Percentiles rank a stretch among this genome's conserved stretches.
phyloP scores from a whole-genome alignment of 2,329 filamentous ascomycete genomes.

The Pezicula neosporulosa region DNA sequence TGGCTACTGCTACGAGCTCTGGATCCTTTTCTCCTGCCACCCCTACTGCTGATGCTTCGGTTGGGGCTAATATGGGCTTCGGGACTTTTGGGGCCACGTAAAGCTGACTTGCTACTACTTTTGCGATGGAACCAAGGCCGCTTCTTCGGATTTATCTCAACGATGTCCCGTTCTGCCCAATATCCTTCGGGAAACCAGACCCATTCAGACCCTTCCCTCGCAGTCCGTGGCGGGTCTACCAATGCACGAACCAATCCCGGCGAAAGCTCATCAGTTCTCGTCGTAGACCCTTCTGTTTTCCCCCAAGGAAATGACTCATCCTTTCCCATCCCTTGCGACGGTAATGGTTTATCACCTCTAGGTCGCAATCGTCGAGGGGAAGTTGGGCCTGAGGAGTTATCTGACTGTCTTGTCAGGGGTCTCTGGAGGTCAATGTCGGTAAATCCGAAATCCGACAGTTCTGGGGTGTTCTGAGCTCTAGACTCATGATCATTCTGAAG shows the following conservation, averaged over 20 bases:
- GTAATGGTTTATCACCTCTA: neutral
- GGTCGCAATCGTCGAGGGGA: neutral
- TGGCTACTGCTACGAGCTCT: neutral
- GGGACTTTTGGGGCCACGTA: neutral
- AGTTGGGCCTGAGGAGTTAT: neutral
- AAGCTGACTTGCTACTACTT: conserved; percentile 2
- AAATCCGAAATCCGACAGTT: too few species aligned
- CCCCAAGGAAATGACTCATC: neutral
- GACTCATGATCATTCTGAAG: neutral
- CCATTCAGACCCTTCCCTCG: conserved; percentile 54
- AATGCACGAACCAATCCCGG: neutral
- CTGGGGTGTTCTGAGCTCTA: too few species aligned
- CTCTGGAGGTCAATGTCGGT: neutral
- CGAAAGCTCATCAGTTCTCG: neutral
- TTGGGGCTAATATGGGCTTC: neutral
- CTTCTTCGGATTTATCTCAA: conserved; percentile 5
- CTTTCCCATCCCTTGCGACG: neutral
- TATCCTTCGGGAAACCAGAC: conserved; percentile 61
- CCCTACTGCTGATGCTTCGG: neutral
- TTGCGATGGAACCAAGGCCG: conserved; percentile 13
- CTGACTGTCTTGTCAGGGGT: neutral
- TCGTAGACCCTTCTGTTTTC: neutral
- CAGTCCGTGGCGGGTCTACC: conserved; percentile 50
- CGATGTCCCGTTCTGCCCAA: conserved; percentile 56
- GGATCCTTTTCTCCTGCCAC: neutral